Evolutionary conservation across 2,329 filamentous ascomycete species (phyloP).

Genomic region (Conoideocrella luteorostrata): DNA sequence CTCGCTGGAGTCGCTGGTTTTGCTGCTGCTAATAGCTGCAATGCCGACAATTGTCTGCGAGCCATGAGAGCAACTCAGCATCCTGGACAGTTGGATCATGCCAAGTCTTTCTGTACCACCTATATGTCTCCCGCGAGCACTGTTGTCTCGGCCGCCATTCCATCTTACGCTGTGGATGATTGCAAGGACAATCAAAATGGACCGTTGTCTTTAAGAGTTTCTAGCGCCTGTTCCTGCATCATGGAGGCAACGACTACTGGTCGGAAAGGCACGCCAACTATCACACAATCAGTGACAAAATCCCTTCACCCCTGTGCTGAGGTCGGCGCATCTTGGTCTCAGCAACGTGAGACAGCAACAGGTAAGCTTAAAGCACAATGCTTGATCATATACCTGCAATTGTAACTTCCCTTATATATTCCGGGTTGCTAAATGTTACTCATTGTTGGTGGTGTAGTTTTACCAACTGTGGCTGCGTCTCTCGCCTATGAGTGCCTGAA

Average conservation of each 20-base stretch:
- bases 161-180: slow-evolving; percentile 15
- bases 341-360: slow-evolving; percentile 6
- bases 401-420: too few relatives aligned
- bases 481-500: slow-evolving; percentile 31
- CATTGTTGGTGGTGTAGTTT: too few relatives aligned
- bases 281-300: slow-evolving; percentile 5
- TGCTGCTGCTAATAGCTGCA: slow-evolving; percentile 15
- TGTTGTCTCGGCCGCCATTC: slow-evolving; percentile 10
- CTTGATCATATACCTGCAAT: too few relatives aligned
- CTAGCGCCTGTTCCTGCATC: slow-evolving; percentile 19
- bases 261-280: slow-evolving; percentile 1
- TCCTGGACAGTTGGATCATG: slow-evolving; percentile 24
- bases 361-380: background rate
- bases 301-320: slow-evolving; percentile 10
- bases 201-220: slow-evolving; percentile 13
- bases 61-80: slow-evolving; percentile 27
- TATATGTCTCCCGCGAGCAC: slow-evolving; percentile 14
- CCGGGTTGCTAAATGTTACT: too few relatives aligned
- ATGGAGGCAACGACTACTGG: slow-evolving; percentile 7
- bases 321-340: slow-evolving; percentile 10
- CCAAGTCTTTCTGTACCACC: slow-evolving; percentile 25
- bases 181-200: slow-evolving; percentile 16
- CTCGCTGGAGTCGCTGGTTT: slow-evolving; percentile 1
- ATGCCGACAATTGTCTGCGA: slow-evolving; percentile 31
- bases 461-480: slow-evolving; percentile 27